Conservation (phyloP, 2,329 filamentous ascomycete genomes). For the Amylocarpus encephaloides region DNA sequence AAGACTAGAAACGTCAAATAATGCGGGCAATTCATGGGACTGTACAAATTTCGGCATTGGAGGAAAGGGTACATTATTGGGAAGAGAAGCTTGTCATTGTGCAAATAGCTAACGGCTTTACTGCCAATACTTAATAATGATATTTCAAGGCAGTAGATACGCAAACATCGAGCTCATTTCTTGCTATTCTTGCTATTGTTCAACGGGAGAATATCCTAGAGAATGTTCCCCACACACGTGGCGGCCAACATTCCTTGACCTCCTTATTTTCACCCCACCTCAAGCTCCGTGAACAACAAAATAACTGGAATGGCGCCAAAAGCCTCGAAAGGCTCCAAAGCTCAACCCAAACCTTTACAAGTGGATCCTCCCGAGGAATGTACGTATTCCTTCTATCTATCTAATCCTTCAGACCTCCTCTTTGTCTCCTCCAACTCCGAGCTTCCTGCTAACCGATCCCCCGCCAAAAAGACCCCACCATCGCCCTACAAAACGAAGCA, state of each 20-base stretch:
- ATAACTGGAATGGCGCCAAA: slow-evolving; percentile 28
- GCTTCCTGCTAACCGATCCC: too few species aligned
- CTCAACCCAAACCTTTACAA: slow-evolving; percentile 15
- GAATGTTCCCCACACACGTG: too few species aligned
- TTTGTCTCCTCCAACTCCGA: not conserved
- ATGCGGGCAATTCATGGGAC: slow-evolving; percentile 17
- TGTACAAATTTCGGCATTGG: not conserved
- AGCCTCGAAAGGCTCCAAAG: slow-evolving; percentile 18
- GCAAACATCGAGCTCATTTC: too few species aligned
- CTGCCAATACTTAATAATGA: not conserved
- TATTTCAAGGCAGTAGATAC: slow-evolving; percentile 1
- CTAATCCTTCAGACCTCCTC: too few species aligned
- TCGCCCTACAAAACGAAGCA: slow-evolving; percentile 23
- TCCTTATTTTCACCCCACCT: slow-evolving; percentile 14
- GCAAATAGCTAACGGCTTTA: too few species aligned
- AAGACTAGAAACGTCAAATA: slow-evolving; percentile 29
- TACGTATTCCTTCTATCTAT: slow-evolving; percentile 9
- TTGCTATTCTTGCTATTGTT: too few species aligned
- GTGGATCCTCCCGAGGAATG: slow-evolving; percentile 19
- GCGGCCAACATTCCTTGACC: too few species aligned
- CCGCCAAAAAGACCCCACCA: slow-evolving; percentile 20
- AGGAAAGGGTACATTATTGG: not conserved
- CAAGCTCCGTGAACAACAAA: slow-evolving; percentile 3
- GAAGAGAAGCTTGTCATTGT: not conserved
- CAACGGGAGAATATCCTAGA: too few species aligned